Evolutionary conservation across 2,329 filamentous ascomycete species (phyloP).

Genomic region (Elsinoe perseae): DNA sequence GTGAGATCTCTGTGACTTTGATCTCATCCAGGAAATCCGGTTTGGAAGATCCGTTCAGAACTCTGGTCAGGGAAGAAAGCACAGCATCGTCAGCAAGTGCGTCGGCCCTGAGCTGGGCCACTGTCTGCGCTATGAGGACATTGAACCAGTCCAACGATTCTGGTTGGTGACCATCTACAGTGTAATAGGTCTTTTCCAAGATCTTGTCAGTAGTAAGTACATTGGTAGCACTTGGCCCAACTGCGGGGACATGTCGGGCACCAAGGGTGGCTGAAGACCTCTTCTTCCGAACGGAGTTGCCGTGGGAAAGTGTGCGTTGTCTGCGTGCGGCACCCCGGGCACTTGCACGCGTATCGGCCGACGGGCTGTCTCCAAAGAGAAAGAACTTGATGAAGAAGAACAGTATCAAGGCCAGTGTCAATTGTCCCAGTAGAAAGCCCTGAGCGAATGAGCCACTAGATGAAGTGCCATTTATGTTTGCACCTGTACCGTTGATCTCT

Average conservation of each 20-base stretch:
- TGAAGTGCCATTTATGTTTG: background rate
- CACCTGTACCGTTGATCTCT: background rate
- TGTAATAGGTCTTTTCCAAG: constrained; percentile 94
- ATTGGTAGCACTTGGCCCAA: constrained; percentile 23
- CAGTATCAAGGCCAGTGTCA: constrained; percentile 83
- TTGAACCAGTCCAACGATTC: constrained; percentile 99
- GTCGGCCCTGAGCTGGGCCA: constrained; percentile 88
- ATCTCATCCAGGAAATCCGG: constrained; percentile 93
- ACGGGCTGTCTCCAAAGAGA: constrained; percentile 92
- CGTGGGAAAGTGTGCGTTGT: constrained; percentile 64
- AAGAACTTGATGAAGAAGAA: constrained; percentile 99
- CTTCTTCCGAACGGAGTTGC: constrained; percentile 31
- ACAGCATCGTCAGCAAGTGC: constrained; percentile 89
- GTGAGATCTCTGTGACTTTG: constrained; percentile 80
- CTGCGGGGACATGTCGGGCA: constrained; percentile 37
- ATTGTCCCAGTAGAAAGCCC: constrained; percentile 84
- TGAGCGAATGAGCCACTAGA: constrained; percentile 66
- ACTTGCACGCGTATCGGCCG: constrained; percentile 69
- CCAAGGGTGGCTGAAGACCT: constrained; percentile 56
- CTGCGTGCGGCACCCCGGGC: constrained; percentile 67
- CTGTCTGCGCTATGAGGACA: constrained; percentile 89
- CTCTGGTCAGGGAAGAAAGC: constrained; percentile 71
- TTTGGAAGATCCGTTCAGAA: constrained; percentile 74
- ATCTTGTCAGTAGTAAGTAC: constrained; percentile 83
- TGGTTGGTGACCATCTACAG: constrained; percentile 88